These are phyloP conservation scores for Conoideocrella luteorostrata DNA, from an alignment of 2,329 filamentous ascomycete genomes.

Conservation along the genomic window DNA sequence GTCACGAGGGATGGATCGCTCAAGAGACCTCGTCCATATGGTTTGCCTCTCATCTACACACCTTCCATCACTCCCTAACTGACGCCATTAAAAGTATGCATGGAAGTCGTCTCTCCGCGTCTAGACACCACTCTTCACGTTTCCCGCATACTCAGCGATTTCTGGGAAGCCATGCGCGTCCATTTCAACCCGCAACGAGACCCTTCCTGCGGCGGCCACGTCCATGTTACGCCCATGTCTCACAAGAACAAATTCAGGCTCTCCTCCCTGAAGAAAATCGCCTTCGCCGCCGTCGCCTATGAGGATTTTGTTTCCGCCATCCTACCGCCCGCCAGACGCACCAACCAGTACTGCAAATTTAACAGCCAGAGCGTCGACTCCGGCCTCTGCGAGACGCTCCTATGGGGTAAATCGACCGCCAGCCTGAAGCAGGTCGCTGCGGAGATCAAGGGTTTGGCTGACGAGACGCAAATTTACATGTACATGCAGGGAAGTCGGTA, in stretches of 20 bases:
- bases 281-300: conserved; percentile 28
- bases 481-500: conserved; percentile 35
- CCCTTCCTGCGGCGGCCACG: conserved; percentile 31
- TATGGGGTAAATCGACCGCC: conserved; percentile 20
- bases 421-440: conserved; percentile 22
- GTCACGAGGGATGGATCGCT: conserved; percentile 34
- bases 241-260: conserved; percentile 28
- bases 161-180: conserved; percentile 36
- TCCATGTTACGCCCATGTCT: conserved; percentile 31
- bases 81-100: conserved; percentile 23
- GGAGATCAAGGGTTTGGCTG: conserved; percentile 19
- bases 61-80: not conserved
- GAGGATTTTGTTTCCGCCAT: conserved; percentile 28
- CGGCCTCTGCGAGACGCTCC: conserved; percentile 22
- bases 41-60: conserved; percentile 16
- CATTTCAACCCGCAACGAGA: conserved; percentile 31
- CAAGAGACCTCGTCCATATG: conserved; percentile 28
- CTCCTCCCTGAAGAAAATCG: conserved; percentile 28
- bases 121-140: conserved; percentile 28
- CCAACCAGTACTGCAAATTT: conserved; percentile 28
- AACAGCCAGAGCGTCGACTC: conserved; percentile 26
- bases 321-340: conserved; percentile 25
- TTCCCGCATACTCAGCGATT: conserved; percentile 28
- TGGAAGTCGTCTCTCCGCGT: conserved; percentile 34
- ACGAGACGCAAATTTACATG: conserved; percentile 25